Evolutionary conservation across 768 basidiomycete genomes (phyloP).

Genomic region (Polyporus arcularius): DNA sequence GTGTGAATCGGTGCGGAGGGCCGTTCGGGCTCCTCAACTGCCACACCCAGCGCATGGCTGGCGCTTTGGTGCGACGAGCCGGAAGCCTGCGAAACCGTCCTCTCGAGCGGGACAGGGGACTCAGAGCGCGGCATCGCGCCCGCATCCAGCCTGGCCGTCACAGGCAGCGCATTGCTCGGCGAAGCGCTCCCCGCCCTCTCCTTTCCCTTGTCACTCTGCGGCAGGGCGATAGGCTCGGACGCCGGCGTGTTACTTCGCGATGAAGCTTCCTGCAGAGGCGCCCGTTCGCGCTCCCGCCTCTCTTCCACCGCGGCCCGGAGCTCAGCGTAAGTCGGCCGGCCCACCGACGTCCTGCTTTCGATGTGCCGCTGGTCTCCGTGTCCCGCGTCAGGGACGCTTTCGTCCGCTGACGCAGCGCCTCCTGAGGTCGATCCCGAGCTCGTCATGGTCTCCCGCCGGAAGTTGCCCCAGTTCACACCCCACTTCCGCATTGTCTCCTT

Average conservation of each 20-base stretch:
- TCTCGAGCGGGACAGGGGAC: conserved; percentile 35
- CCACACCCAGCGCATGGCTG: conserved; percentile 18
- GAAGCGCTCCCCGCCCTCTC: conserved; percentile 14
- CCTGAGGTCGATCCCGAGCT: conserved; percentile 19
- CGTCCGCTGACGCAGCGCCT: conserved; percentile 6
- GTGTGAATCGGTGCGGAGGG: conserved; percentile 60
- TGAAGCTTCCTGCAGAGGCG: conserved; percentile 21
- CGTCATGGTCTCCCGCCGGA: conserved; percentile 51
- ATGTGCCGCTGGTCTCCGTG: conserved; percentile 27
- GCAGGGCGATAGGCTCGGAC: conserved; percentile 38
- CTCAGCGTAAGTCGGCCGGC: conserved; percentile 68
- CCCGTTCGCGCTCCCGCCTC: conserved; percentile 51
- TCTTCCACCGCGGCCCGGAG: conserved; percentile 76
- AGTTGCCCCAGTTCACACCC: conserved; percentile 77
- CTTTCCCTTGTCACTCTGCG: conserved; percentile 27
- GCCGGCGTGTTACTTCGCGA: conserved; percentile 15
- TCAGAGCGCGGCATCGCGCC: neutral
- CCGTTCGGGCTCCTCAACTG: conserved; percentile 32
- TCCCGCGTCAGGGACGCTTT: conserved; percentile 30
- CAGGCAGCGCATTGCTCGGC: conserved; percentile 2
- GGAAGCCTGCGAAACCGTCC: conserved; percentile 32
- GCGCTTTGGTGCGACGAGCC: conserved; percentile 15
- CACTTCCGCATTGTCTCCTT: conserved; percentile 92
- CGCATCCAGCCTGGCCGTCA: conserved; percentile 2
- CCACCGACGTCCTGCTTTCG: conserved; percentile 21